Percentiles rank a stretch among this genome's conserved stretches.
Evolutionary conservation across 2,329 filamentous ascomycete species (phyloP).

Genomic region (Penicillium psychrosexuale): DNA sequence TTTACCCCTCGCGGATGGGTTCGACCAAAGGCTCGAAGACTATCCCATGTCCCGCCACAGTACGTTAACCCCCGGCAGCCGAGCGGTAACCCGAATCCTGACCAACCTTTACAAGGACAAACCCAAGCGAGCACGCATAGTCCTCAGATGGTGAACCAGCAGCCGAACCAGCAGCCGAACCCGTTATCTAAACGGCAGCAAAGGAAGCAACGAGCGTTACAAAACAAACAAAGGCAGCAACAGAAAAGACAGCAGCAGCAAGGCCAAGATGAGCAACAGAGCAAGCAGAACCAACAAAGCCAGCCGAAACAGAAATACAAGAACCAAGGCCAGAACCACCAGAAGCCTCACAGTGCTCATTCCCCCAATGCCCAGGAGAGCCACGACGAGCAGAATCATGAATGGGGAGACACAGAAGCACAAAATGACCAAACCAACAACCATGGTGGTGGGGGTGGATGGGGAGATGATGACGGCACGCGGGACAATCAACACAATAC

Average conservation of each 20-base stretch:
- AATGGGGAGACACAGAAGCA: background rate
- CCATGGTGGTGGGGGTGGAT: background rate
- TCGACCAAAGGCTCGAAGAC: background rate
- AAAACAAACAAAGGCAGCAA: background rate
- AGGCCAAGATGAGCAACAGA: background rate
- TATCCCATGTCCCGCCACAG: background rate
- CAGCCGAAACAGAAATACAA: slow-evolving; percentile 1
- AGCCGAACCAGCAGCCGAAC: background rate
- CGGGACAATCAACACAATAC: background rate
- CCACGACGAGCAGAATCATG: background rate
- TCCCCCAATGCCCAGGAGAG: background rate
- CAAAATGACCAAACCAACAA: background rate
- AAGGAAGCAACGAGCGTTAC: background rate
- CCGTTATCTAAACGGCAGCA: slow-evolving; percentile 4
- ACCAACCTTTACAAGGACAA: background rate
- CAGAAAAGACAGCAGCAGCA: background rate
- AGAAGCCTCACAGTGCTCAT: background rate
- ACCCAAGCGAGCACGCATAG: background rate
- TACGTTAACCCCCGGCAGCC: background rate
- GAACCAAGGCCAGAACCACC: background rate
- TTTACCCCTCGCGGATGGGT: background rate
- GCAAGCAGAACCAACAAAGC: background rate
- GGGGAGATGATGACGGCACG: background rate
- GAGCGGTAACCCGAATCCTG: background rate
- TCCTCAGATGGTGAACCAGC: background rate